Base-by-base conservation (phyloP, 2,329 filamentous ascomycete species). In the Penicillium sp. region DNA sequence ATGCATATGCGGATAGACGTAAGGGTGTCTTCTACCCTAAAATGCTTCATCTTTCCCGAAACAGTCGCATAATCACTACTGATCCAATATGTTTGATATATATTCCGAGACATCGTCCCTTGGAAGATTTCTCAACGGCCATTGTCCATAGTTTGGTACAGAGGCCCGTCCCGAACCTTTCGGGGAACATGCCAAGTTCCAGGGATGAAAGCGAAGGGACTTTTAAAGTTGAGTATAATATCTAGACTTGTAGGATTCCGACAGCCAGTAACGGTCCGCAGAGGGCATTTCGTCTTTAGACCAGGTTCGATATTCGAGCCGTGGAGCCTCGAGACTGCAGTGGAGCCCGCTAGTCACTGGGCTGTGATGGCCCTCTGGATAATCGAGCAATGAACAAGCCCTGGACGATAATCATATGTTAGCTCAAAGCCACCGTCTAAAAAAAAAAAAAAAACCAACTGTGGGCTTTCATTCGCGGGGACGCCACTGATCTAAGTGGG, bases 121-220 rank as follows among this genome's bases (percentile, higher is more conserved):
- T 20, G 18, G 8, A 32, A 38, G 18, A 50, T 35, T 43, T 45
- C 18, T 16, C 45, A 50, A 50, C 60, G 60, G 53, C 34, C 57
- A 58, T 58, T 58, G 63, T 63, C 58, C 61, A 57, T 55, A 55
- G 66, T 66, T 60, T 68, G 66, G 63, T 66, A 59, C 60, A 52
- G 66, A 67, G 65, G 69, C 63, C 67, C 65, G 67, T 61, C 62
- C 66, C 66, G 67, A 62, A 47, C 58, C 63, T 55, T 58, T 59
- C 31, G 32, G 13, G 7, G n/a, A 26, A 16, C 14, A 29, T 38
- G 24, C 14, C 29, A 46, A 46, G 26, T 45, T 34, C 22, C 22
- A 43, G n/a, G 24, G 18, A 29, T 32, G 31, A 34, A 34, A 46
- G 13, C 9, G 8, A 18, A 32, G 31, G 18, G 11, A 5, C 32